Conservation (phyloP, 179 eudicot genomes). For the Actinidia arguta region DNA sequence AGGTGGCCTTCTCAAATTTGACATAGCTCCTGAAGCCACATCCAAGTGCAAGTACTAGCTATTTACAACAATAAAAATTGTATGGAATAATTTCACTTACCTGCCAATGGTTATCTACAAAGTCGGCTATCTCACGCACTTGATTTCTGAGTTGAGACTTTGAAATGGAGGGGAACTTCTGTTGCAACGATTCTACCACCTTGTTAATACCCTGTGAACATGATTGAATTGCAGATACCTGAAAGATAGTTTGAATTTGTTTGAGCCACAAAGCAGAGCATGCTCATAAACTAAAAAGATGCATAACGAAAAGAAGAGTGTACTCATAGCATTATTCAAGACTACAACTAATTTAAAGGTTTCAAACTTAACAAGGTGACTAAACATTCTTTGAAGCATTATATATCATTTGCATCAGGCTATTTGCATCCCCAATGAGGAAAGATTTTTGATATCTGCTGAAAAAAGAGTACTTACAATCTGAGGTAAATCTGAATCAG, state of each 20-base stretch:
- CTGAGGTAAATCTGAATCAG: conserved; percentile 68
- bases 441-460: background rate
- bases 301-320: background rate
- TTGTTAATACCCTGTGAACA: conserved; percentile 64
- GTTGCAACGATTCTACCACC: conserved; percentile 62
- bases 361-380: background rate
- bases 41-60: background rate
- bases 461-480: conserved; percentile 55
- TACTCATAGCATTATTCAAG: background rate
- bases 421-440: background rate
- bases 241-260: conserved; percentile 22
- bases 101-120: conserved; percentile 84
- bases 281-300: background rate
- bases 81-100: conserved; percentile 40
- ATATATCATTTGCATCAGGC: background rate
- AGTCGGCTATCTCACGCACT: conserved; percentile 81
- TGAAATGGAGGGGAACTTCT: conserved; percentile 61
- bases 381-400: background rate
- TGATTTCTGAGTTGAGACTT: conserved; percentile 65
- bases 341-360: background rate
- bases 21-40: background rate
- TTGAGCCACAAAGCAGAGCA: background rate
- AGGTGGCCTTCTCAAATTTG: background rate
- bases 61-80: background rate
- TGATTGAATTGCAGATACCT: conserved; percentile 79